phyloP scores from a whole-genome alignment of 1,139 yeast genomes.

The Sugiyamaella xylanicola region DNA sequence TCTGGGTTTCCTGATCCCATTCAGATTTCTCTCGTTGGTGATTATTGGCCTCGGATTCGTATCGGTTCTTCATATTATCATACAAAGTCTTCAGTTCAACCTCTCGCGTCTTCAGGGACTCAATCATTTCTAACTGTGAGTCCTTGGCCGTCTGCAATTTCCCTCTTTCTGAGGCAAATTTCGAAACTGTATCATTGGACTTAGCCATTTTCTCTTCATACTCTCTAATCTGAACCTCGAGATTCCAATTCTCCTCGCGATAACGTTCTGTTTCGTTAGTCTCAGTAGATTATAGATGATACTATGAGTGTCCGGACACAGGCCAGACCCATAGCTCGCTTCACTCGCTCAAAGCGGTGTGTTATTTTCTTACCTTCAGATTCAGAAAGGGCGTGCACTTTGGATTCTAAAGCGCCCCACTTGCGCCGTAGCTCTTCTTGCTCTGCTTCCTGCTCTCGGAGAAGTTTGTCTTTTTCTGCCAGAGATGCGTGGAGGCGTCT shows the following conservation, averaged over 20 bases:
- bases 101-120: slow-evolving; percentile 37
- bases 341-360: too few species aligned
- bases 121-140: slow-evolving; percentile 41
- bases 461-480: slow-evolving; percentile 58
- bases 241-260: slow-evolving; percentile 78
- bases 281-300: too few species aligned
- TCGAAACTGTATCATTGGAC: slow-evolving; percentile 34
- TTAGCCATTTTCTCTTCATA: slow-evolving; percentile 49
- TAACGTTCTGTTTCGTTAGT: slow-evolving; percentile 44
- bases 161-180: slow-evolving; percentile 35
- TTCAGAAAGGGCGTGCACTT: slow-evolving; percentile 41
- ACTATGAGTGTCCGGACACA: too few species aligned
- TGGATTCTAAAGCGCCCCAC: slow-evolving; percentile 43
- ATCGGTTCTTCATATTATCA: slow-evolving; percentile 32
- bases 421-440: slow-evolving; percentile 46
- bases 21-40: slow-evolving; percentile 31
- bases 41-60: slow-evolving; percentile 31
- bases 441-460: slow-evolving; percentile 49
- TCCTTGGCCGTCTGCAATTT: slow-evolving; percentile 33
- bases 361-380: slow-evolving; percentile 41
- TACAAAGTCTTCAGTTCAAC: slow-evolving; percentile 36
- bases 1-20: slow-evolving; percentile 34
- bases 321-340: too few species aligned
- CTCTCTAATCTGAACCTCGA: slow-evolving; percentile 59
- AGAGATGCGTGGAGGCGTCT: slow-evolving; percentile 63